Evolutionary conservation across 2,329 filamentous ascomycete genomes (phyloP), one percentile per base, ranked within the genome.

Genomic region (Fusarium sp.): DNA sequence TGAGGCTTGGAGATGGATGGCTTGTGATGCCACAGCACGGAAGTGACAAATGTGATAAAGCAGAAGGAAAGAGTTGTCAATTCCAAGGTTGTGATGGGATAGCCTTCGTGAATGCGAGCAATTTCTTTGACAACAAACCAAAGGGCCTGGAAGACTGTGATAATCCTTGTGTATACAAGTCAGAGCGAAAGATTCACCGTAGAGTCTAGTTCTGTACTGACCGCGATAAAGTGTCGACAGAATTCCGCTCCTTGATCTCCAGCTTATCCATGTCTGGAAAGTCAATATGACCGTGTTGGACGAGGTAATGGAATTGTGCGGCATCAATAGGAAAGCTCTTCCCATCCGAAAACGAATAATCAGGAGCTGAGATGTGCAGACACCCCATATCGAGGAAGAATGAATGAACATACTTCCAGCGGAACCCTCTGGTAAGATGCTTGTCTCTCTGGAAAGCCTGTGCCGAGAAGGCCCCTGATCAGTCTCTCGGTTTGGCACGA

Each of bases 381-480:
- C 78, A 78, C 1, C 79, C 78, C 72, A 77, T 78, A 44, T 79
- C 75, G 19, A 19, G 19, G 19, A 19, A 19, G 19, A 19, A 19
- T 19, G 19, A 19, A 19, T 19, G 19, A 19, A 19, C 19, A 19
- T 19, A 19, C 19, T 19, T 78, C 78, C 79, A 81, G 4, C 71
- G 13, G 26, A 47, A 24, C 4, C 47, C 47, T 19, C 48, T 56
- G 6, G 42, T 43, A 3, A 56, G 19, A 10, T 48, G 43, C 4
- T 24, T 52, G 35, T 61, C 57, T 35, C 22, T 43, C 19, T 45
- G 42, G 24, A 61, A 61, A 19, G 32, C 19, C 57, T 35, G 19
- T 31, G 19, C 3, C 19, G 19, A 19, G 19, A 3, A 19, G 19
- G 19, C 19, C 3, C 19, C 19, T 19, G 3, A 19, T 19, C 19